phyloP scores from a whole-genome alignment of 1,284 basidiomycete species.

The Filobasidium uniguttulatum region DNA sequence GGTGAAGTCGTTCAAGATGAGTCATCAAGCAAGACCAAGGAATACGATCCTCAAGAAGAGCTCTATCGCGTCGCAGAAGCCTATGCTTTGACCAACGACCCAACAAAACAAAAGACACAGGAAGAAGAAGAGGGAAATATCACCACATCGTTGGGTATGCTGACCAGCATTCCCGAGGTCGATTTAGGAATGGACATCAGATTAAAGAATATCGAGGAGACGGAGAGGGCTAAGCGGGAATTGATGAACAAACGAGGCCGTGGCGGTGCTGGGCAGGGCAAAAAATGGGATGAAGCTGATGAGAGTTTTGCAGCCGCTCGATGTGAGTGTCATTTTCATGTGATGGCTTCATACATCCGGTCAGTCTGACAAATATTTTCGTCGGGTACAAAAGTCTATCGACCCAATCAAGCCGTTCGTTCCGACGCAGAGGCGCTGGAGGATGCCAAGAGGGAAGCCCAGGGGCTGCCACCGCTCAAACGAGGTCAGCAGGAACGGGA shows the following conservation, averaged over 20 bases:
- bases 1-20: conserved; percentile 41
- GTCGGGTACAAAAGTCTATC: conserved; percentile 50
- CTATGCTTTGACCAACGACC: too few relatives aligned
- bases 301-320: conserved; percentile 67
- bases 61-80: conserved; percentile 66
- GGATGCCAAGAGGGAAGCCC: conserved; percentile 67
- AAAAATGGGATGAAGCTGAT: conserved; percentile 42
- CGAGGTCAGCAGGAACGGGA: conserved; percentile 35
- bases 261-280: conserved; percentile 25
- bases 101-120: conserved; percentile 24
- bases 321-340: conserved; percentile 45
- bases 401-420: conserved; percentile 58
- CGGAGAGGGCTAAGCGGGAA: conserved; percentile 80
- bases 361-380: neutral
- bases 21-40: conserved; percentile 31
- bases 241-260: conserved; percentile 50
- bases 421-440: conserved; percentile 74
- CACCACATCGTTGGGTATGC: conserved; percentile 80
- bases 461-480: conserved; percentile 48
- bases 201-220: conserved; percentile 88
- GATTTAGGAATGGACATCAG: conserved; percentile 92
- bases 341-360: neutral
- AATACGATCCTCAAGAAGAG: conserved; percentile 60
- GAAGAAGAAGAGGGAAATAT: conserved; percentile 71
- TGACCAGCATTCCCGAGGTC: conserved; percentile 90